Evolutionary conservation across 2,329 filamentous ascomycete species (phyloP), one percentile per base, ranked within the genome.

Genomic region (Neonectria coccinea): DNA sequence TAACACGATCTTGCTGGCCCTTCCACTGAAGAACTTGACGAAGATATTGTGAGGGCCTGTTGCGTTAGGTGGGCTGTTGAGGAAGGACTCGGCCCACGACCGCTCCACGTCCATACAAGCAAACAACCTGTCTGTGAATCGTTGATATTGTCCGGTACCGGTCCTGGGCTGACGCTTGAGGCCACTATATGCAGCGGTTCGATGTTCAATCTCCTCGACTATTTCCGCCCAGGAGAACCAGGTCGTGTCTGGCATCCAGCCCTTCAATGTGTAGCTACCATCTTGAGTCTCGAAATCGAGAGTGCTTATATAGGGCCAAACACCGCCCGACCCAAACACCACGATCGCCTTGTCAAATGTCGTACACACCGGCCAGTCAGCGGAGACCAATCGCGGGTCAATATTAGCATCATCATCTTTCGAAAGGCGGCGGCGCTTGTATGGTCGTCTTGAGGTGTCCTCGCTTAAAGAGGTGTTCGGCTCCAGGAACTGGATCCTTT

Each of bases 51-150:
- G 68, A 59, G 76, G 77, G 1, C 75, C 75, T 5, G 76, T 75
- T 41, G 66, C 72, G 6, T 65, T 65, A 2, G 61, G 62, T 3
- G 58, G 62, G 9, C 70, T 68, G 9, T 66, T 67, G 14, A 70
- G 60, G 48, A 78, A 78, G 3, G 64, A 69, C 12, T 73, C 62
- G 1, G 62, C 59, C 71, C 75, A 75, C 25, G 81, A 81, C 55
- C 81, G 73, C 68, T 88, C 86, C 79, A 85, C 83, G 18, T 76
- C 76, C 33, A 79, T 75, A 54, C 83, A 84, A 9, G 78, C 78
- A 31, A 80, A 77, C 42, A 85, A 16, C n/a, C 65, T 71, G 42
- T 67, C 62, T 25, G 67, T 39, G 31, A 79, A 77, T 5, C 58
- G 62, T 20, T 67, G 58, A 50, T 75, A 59, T 9, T 59, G 59